Evolutionary conservation across 371 early-diverging fungal genomes (phyloP).

Genomic region (Mortierella sp.): DNA sequence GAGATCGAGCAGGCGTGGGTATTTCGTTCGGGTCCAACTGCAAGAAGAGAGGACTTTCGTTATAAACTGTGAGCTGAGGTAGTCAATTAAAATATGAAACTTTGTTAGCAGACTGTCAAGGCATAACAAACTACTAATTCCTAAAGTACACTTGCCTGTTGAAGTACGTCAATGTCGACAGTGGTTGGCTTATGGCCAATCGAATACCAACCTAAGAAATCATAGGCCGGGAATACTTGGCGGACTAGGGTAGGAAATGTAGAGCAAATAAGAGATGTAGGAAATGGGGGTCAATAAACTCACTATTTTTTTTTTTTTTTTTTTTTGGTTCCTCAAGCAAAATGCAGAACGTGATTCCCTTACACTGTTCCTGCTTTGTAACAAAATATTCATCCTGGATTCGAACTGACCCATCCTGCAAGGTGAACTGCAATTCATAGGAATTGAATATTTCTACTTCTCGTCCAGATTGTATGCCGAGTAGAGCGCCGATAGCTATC

Average conservation of each 20-base stretch:
- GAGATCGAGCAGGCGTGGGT: constrained; percentile 63
- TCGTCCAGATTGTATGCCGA: constrained; percentile 88
- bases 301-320: not conserved
- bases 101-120: not conserved
- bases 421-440: constrained; percentile 75
- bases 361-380: constrained; percentile 85
- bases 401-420: constrained; percentile 59
- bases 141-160: constrained; percentile 67
- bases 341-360: constrained; percentile 4
- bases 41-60: constrained; percentile 83
- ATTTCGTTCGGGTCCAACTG: constrained; percentile 78
- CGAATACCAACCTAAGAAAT: constrained; percentile 91
- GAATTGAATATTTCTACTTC: constrained; percentile 88
- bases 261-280: not conserved
- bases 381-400: constrained; percentile 74
- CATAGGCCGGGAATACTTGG: constrained; percentile 87
- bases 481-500: constrained; percentile 79
- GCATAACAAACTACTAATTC: too few relatives aligned
- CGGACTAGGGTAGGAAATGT: constrained; percentile 67
- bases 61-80: constrained; percentile 73
- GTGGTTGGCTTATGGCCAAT: constrained; percentile 73
- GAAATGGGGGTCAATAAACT: not conserved
- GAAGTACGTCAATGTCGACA: constrained; percentile 77
- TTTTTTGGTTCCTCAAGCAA: not conserved
- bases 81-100: not conserved